These are phyloP conservation scores for Acacia concinna DNA, from an alignment of 331 rosid species.

Conservation along the genomic window DNA sequence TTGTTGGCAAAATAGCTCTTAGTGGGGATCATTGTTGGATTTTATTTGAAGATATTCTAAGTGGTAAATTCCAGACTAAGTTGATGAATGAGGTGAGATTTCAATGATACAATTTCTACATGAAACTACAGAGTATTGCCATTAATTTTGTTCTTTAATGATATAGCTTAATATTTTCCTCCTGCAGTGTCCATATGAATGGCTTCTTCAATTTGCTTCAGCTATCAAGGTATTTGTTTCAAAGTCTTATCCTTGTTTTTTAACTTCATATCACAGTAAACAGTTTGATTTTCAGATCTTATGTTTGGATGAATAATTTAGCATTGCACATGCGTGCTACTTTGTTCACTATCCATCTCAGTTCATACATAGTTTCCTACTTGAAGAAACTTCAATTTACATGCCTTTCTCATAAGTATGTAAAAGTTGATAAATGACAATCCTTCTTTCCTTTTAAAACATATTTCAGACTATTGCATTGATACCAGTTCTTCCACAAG, in stretches of 20 bases:
- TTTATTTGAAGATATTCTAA: slow-evolving; percentile 43
- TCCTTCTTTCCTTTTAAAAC: neutral
- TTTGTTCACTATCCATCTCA: neutral
- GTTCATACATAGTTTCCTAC: neutral
- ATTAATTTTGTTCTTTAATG: neutral
- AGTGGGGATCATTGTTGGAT: slow-evolving; percentile 69
- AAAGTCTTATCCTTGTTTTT: neutral
- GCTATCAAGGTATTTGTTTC: slow-evolving; percentile 74
- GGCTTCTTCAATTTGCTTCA: slow-evolving; percentile 78
- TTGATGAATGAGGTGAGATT: slow-evolving; percentile 58
- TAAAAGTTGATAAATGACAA: neutral
- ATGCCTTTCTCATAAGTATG: neutral
- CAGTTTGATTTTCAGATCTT: slow-evolving; percentile 15
- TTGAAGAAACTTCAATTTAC: slow-evolving; percentile 9
- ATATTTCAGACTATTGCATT: slow-evolving; percentile 72
- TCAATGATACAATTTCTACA: slow-evolving; percentile 16
- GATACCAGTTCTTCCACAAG: slow-evolving; percentile 80
- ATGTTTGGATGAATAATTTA: neutral
- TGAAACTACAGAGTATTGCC: slow-evolving; percentile 12
- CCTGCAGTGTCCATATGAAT: slow-evolving; percentile 72
- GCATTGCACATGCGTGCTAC: neutral
- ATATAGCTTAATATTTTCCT: slow-evolving; percentile 25
- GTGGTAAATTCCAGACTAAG: slow-evolving; percentile 36
- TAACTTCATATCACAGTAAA: neutral
- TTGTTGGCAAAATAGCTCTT: slow-evolving; percentile 72